These are phyloP conservation scores for Solanum hybrid DNA, from an alignment of 305 asterid genomes.

Conservation along the genomic window DNA sequence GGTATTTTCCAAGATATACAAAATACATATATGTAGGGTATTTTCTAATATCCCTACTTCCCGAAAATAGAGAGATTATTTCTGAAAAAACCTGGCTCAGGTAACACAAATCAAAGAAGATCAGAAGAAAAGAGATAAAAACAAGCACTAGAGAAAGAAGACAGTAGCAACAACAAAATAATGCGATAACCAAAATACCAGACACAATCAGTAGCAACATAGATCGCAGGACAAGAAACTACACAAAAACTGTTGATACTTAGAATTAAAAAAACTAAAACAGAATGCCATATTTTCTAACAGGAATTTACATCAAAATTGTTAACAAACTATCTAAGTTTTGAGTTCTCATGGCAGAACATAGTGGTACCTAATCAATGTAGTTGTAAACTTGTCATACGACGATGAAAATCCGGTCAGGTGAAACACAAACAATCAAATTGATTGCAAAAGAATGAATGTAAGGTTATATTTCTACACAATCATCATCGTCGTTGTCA, in stretches of 20 bases:
- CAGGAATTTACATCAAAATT: background rate
- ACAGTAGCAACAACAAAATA: background rate
- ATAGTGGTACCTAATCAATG: background rate
- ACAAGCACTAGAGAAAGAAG: background rate
- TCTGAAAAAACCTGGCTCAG: background rate
- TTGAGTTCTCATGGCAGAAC: background rate
- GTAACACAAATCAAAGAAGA: background rate
- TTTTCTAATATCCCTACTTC: background rate
- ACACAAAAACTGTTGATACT: background rate
- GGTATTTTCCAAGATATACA: background rate
- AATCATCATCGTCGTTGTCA: conserved; percentile 46
- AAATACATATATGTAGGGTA: background rate
- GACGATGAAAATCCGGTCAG: background rate
- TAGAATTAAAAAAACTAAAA: background rate
- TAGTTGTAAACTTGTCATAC: background rate
- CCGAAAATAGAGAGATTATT: background rate
- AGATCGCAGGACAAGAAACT: background rate
- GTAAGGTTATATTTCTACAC: conserved; percentile 32
- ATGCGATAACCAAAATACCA: background rate
- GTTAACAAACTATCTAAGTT: background rate
- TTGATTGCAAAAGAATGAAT: background rate
- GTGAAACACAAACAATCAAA: background rate
- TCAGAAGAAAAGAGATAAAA: background rate
- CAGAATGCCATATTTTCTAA: background rate
- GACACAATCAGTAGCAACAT: background rate